Evolutionary conservation across 2,329 filamentous ascomycete genomes (phyloP).

Genomic region (Aspergillus eucalypticola): DNA sequence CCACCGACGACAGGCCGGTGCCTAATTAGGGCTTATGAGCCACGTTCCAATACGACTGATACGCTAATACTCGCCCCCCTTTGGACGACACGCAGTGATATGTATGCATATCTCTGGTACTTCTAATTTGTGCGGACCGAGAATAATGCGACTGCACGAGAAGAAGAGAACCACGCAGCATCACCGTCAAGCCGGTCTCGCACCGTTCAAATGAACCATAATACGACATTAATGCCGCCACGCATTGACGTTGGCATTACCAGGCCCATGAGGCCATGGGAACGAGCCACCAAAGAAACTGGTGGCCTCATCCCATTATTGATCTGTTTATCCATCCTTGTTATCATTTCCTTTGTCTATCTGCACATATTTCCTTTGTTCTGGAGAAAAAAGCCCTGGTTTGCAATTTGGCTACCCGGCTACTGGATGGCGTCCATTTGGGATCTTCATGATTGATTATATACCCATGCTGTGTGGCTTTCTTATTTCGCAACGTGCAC

Average conservation of each 20-base stretch:
- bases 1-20: not conserved
- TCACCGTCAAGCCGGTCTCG: not conserved
- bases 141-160: not conserved
- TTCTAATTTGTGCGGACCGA: not conserved
- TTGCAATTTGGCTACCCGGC: not conserved
- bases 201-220: not conserved
- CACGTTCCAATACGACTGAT: not conserved
- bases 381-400: not conserved
- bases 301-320: not conserved
- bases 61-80: not conserved
- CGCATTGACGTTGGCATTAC: not conserved
- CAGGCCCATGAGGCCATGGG: not conserved
- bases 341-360: not conserved
- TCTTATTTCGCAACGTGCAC: not conserved
- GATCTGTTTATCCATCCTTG: not conserved
- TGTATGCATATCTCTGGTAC: not conserved
- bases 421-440: not conserved
- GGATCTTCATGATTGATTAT: not conserved
- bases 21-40: conserved; percentile 5
- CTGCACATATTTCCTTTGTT: conserved; percentile 4
- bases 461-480: not conserved
- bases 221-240: not conserved
- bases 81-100: not conserved
- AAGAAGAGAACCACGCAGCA: not conserved
- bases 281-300: not conserved